A percentile compares a stretch with the other conserved stretches of the same genome.
These are phyloP conservation scores for Stereocaulon alpinum DNA, from an alignment of 495 filamentous ascomycete genomes.

Conservation along the genomic window DNA sequence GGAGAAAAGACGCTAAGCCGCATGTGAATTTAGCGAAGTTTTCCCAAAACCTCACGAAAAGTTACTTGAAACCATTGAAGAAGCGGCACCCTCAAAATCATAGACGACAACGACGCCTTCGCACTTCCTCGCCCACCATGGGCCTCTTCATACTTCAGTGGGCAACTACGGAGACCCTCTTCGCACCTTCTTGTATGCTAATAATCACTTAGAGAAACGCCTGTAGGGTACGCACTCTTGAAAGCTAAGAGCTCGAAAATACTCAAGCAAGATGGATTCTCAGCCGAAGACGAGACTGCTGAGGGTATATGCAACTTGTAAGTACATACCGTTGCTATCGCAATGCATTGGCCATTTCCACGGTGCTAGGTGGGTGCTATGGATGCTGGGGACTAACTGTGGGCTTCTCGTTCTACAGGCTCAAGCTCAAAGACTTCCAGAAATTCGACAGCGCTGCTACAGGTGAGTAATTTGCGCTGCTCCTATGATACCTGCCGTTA, in stretches of 20 bases:
- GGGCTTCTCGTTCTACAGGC: constrained; percentile 35
- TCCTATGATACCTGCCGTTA: not conserved
- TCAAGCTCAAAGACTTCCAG: constrained; percentile 92
- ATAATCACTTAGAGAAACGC: constrained; percentile 65
- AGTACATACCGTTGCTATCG: constrained; percentile 28
- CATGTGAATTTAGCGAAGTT: constrained; percentile 2
- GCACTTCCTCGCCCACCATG: constrained; percentile 11
- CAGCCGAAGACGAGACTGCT: constrained; percentile 60
- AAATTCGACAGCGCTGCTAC: constrained; percentile 88
- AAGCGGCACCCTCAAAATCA: not conserved
- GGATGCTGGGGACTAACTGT: constrained; percentile 25
- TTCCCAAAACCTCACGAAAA: constrained; percentile 9
- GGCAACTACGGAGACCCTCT: not conserved
- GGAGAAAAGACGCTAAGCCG: not conserved
- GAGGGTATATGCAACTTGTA: constrained; percentile 84
- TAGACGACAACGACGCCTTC: not conserved
- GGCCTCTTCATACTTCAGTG: constrained; percentile 22
- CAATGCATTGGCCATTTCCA: not conserved
- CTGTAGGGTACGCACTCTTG: constrained; percentile 92
- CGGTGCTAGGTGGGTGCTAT: not conserved
- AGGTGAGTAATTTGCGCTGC: not conserved
- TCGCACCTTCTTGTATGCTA: constrained; percentile 56
- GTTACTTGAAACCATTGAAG: constrained; percentile 11
- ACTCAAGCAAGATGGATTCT: constrained; percentile 70
- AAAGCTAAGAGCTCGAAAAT: constrained; percentile 98